Evolutionary conservation across 2,329 filamentous ascomycete genomes (phyloP).

Genomic region (Ceratocystiopsis sp.): DNA sequence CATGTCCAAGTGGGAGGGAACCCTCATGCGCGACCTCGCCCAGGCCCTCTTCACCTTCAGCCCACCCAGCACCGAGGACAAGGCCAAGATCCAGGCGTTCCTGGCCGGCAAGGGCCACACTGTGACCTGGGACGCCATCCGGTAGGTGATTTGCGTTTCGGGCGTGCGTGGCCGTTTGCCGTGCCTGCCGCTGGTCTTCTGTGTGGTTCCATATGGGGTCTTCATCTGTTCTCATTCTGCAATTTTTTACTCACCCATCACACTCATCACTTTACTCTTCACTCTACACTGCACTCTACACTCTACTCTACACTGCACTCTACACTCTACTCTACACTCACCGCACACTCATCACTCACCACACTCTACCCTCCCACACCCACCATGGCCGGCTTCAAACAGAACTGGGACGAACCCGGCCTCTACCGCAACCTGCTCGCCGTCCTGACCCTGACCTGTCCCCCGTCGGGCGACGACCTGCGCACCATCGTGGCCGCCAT

Average conservation of each 20-base stretch:
- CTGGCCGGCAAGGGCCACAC: constrained; percentile 9
- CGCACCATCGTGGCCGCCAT: constrained; percentile 11
- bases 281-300: background rate
- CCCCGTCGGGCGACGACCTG: constrained; percentile 17
- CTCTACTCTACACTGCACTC: background rate
- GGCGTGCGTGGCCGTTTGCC: background rate
- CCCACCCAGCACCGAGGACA: constrained; percentile 7
- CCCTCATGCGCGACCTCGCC: constrained; percentile 7
- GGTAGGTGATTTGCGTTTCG: constrained; percentile 2
- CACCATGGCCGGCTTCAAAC: constrained; percentile 1
- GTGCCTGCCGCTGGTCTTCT: background rate
- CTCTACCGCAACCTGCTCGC: constrained; percentile 28
- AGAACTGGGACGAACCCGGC: constrained; percentile 22
- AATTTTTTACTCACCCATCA: background rate
- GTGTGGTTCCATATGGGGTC: no score
- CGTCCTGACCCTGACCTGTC: constrained; percentile 21
- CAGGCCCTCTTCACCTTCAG: constrained; percentile 7
- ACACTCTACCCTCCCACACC: background rate
- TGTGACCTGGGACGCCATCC: constrained; percentile 12
- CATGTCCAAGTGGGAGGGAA: constrained; percentile 8
- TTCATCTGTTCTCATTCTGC: background rate
- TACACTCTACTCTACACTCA: background rate
- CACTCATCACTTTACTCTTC: background rate
- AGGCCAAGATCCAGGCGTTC: constrained; percentile 5
- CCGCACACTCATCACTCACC: background rate